Evolutionary conservation across 495 filamentous ascomycete species (phyloP), one percentile per base, ranked within the genome.

Genomic region (Penicillium fimorum): DNA sequence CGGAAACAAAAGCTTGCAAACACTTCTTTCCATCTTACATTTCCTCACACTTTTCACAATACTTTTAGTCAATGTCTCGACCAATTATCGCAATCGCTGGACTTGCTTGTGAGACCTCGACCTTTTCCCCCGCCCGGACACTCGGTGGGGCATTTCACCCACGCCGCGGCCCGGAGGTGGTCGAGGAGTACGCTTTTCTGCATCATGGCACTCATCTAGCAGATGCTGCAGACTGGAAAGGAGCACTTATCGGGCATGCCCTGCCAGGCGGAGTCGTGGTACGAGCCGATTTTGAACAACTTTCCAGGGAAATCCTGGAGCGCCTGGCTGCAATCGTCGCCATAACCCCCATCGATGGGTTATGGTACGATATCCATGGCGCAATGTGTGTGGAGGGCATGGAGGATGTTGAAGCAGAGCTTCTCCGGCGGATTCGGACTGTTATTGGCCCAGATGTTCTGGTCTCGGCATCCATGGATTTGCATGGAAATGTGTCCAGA

Each of bases 331-430:
- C 65, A 10, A 77, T 82, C 37, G 55, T 53, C 1, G 53, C 58
- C 4, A 62, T 62, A 8, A 63, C 52, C 3, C 52, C 57, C 10
- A 47, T 82, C 2, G 70, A 84, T 41, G 81, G 81, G 1, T 55
- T 84, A 8, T 84, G 81, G 81, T 82, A 76, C 49, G 80, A 84
- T 54, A 83, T 84, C 30, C 81, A 84, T 54, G 81, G 81, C 2
- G 81, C 81, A 1, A 84, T 84, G 80, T 79, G 76, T 18, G 80
- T 83, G 5, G 76, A 83, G 22, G 78, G 69, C 0, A 53, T 83
- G 11, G 75, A 80, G 45, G 81, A 84, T 61, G 70, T 56, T 5
- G 81, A 83, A 49, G 71, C 69, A 13, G 80, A 82, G 56, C 75
- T 83, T 41, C 69, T 83, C 18, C 73, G 64, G 11, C 77, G 79